A percentile compares a stretch with the other conserved stretches of the same genome.
Evolutionary conservation across 208 protist genomes (phyloP).

Genomic region (Acanthamoeba sp.): DNA sequence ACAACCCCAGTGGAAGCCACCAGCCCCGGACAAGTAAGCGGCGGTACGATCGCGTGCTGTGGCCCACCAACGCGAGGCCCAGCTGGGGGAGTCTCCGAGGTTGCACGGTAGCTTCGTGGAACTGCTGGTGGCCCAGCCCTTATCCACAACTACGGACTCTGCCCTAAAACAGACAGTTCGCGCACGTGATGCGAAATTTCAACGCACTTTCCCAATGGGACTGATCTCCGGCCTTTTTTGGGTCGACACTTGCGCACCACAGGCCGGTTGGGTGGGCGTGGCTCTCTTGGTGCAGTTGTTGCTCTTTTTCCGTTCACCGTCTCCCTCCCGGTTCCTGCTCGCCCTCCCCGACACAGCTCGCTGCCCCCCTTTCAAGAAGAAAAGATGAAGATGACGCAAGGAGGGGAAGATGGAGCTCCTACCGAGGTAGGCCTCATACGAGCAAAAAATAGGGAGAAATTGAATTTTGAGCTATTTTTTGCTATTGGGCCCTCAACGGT

Average conservation of each 20-base stretch:
- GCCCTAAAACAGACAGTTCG: background rate
- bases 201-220: background rate
- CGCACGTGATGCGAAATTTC: constrained; percentile 13
- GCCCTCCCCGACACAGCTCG: background rate
- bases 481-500: background rate
- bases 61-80: too few species aligned
- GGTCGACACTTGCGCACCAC: background rate
- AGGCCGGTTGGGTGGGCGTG: background rate
- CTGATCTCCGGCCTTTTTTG: background rate
- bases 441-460: background rate
- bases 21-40: too few species aligned
- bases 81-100: too few species aligned
- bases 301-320: background rate
- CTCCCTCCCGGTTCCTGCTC: background rate
- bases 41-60: too few species aligned
- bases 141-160: background rate
- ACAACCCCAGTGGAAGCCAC: too few species aligned
- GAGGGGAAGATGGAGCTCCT: background rate
- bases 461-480: background rate
- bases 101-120: too few species aligned
- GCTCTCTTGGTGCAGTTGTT: background rate
- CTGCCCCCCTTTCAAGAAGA: background rate
- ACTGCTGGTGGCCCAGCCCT: too few species aligned
- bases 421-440: background rate
- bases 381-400: background rate